phyloP scores from a whole-genome alignment of 305 asterid genomes.

The Fraxinus latifolia region DNA sequence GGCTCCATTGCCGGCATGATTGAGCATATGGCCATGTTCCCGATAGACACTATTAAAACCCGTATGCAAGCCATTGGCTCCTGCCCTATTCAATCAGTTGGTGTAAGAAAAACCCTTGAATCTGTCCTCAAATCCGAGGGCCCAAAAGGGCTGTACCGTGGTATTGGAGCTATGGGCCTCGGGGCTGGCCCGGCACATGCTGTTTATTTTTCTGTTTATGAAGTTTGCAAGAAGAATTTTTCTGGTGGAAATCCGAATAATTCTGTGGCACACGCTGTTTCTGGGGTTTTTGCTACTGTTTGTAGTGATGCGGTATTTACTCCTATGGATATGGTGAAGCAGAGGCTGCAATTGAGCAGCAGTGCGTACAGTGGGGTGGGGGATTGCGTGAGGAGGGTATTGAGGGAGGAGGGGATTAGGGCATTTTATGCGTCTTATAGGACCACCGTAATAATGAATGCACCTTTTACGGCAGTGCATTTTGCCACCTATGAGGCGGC shows the following conservation, averaged over 20 bases:
- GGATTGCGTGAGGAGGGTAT: too few species aligned
- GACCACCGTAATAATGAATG: constrained; percentile 25
- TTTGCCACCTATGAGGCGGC: constrained; percentile 46
- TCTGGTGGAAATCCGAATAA: constrained; percentile 39
- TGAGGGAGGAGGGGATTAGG: too few species aligned
- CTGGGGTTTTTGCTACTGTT: too few species aligned
- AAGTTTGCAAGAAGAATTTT: constrained; percentile 35
- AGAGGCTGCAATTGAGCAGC: too few species aligned
- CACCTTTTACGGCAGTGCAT: constrained; percentile 48
- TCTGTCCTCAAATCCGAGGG: constrained; percentile 42
- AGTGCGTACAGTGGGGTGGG: too few species aligned
- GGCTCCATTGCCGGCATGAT: constrained; percentile 48
- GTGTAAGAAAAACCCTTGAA: constrained; percentile 31
- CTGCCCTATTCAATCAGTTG: constrained; percentile 39
- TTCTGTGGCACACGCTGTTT: not conserved
- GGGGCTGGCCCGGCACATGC: constrained; percentile 58
- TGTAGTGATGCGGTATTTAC: too few species aligned
- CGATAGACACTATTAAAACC: constrained; percentile 46
- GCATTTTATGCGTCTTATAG: too few species aligned
- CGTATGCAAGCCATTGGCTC: constrained; percentile 50
- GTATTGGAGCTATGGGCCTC: constrained; percentile 50
- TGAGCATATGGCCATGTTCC: constrained; percentile 56
- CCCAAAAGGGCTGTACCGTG: constrained; percentile 39
- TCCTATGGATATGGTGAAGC: too few species aligned
- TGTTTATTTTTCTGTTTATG: constrained; percentile 43